Evolutionary conservation across 495 filamentous ascomycete species (phyloP).

Genomic region (Trichodelitschia bisporula): DNA sequence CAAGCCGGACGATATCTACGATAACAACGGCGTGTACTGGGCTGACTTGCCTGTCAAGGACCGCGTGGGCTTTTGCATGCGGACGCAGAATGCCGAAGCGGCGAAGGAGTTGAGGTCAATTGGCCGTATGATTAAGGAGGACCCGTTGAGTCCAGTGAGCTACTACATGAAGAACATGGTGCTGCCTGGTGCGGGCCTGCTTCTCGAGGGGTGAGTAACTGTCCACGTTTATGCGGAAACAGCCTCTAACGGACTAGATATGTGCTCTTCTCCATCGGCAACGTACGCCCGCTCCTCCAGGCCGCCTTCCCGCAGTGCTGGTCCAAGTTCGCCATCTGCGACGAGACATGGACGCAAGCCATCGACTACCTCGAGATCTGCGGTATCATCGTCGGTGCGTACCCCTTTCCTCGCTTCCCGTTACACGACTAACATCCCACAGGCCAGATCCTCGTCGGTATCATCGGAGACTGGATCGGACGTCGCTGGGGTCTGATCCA

Average conservation of each 20-base stretch:
- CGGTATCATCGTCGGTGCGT: slow-evolving; percentile 73
- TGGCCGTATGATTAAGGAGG: slow-evolving; percentile 52
- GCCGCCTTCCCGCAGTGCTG: slow-evolving; percentile 50
- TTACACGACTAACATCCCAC: neutral
- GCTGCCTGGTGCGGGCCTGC: slow-evolving; percentile 66
- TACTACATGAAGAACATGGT: slow-evolving; percentile 76
- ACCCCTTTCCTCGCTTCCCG: neutral
- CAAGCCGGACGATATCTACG: slow-evolving; percentile 65
- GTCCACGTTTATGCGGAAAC: slow-evolving; percentile 2
- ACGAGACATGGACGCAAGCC: slow-evolving; percentile 45
- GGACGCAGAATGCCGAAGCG: slow-evolving; percentile 38
- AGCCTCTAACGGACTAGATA: no score
- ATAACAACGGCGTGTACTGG: slow-evolving; percentile 63
- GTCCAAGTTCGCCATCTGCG: slow-evolving; percentile 36
- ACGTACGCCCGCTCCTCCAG: slow-evolving; percentile 52
- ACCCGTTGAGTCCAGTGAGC: slow-evolving; percentile 53
- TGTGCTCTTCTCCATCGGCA: slow-evolving; percentile 86
- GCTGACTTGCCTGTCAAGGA: slow-evolving; percentile 47
- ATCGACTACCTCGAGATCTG: slow-evolving; percentile 68
- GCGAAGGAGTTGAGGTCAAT: slow-evolving; percentile 36
- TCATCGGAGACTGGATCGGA: slow-evolving; percentile 36
- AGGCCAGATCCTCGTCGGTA: slow-evolving; percentile 35
- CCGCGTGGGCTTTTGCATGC: slow-evolving; percentile 45
- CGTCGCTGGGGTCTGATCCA: slow-evolving; percentile 83
- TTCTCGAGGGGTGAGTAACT: slow-evolving; percentile 45